A percentile compares a stretch with the other conserved stretches of the same genome.
phyloP scores from a whole-genome alignment of 345 rosid genomes.

The Acer campestre region DNA sequence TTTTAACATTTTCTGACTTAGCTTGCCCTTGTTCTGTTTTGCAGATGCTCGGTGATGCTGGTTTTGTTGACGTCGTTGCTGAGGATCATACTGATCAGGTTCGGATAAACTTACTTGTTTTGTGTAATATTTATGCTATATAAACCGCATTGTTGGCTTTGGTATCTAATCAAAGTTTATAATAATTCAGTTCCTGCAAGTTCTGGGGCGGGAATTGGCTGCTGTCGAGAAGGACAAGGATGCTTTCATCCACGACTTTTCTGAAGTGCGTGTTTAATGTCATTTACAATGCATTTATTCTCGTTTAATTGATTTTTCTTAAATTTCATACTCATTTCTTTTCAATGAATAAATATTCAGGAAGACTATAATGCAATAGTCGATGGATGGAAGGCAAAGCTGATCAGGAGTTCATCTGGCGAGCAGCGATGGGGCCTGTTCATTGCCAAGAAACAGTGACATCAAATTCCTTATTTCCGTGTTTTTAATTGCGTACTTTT shows the following conservation, averaged over 20 bases:
- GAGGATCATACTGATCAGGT: constrained; percentile 94
- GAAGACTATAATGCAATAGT: constrained; percentile 74
- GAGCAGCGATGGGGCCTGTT: constrained; percentile 87
- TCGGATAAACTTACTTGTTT: background rate
- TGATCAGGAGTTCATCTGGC: constrained; percentile 64
- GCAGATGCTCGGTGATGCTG: constrained; percentile 89
- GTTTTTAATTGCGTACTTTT: background rate
- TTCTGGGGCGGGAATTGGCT: constrained; percentile 66
- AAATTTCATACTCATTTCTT: background rate
- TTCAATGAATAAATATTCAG: constrained; percentile 35
- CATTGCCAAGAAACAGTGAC: constrained; percentile 55
- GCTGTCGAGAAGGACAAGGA: constrained; percentile 77
- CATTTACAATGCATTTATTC: background rate
- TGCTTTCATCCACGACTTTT: constrained; percentile 69
- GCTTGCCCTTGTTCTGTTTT: background rate
- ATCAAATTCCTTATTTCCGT: background rate
- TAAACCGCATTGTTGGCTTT: background rate
- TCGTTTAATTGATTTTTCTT: background rate
- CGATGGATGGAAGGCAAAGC: constrained; percentile 80
- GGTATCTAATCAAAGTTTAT: background rate
- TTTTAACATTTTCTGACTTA: constrained; percentile 2
- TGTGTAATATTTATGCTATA: background rate
- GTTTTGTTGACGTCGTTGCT: constrained; percentile 69
- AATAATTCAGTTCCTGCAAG: constrained; percentile 65
- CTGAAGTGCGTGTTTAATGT: constrained; percentile 48